Conservation (phyloP, 345 rosid genomes). For the Populus simonii region DNA sequence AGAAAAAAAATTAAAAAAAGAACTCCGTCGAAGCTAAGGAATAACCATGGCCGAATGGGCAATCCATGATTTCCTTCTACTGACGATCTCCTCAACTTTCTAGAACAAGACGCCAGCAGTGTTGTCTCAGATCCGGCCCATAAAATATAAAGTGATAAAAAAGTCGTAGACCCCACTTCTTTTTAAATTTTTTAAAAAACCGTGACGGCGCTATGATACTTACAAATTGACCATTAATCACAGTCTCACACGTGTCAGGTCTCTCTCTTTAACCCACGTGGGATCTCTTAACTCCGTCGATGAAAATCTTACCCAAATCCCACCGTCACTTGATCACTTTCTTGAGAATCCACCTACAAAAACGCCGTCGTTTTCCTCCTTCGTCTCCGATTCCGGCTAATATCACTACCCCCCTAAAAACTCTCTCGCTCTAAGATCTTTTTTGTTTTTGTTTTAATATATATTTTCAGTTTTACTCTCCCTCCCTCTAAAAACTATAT, state of each 20-base stretch:
- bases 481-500: background rate
- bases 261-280: slow-evolving; percentile 10
- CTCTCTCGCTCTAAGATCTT: background rate
- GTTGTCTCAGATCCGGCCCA: background rate
- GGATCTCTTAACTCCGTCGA: slow-evolving; percentile 22
- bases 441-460: background rate
- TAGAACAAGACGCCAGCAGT: no score
- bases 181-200: background rate
- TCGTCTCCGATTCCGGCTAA: slow-evolving; percentile 18
- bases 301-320: slow-evolving; percentile 18
- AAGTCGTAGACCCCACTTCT: background rate
- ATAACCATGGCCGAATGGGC: no score
- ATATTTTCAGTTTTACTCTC: background rate
- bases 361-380: slow-evolving; percentile 22
- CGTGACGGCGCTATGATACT: slow-evolving; percentile 8
- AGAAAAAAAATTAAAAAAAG: no score
- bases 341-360: background rate
- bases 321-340: slow-evolving; percentile 7
- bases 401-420: background rate
- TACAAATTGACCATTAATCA: slow-evolving; percentile 6
- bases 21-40: no score
- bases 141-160: background rate
- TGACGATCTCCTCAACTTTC: no score
- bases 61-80: no score
- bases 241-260: slow-evolving; percentile 19